These are phyloP conservation scores for Durusdinium trenchii DNA, from an alignment of 73 alveolate genomes.

Conservation along the genomic window DNA sequence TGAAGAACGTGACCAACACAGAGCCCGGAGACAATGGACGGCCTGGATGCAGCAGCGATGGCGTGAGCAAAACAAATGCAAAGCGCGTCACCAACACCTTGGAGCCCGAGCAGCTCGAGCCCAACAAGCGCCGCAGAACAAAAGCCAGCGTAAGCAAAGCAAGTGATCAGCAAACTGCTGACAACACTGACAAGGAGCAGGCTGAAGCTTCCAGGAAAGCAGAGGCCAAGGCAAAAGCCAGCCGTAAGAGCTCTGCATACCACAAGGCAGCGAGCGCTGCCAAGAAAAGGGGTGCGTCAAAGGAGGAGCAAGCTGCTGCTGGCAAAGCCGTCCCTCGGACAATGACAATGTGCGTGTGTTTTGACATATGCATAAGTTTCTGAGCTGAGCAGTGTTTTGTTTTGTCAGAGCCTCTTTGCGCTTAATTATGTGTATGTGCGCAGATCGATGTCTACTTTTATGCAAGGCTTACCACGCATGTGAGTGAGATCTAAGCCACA, in stretches of 20 bases:
- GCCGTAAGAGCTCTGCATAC: conserved; percentile 5
- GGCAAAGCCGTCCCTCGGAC: not conserved
- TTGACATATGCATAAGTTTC: no score
- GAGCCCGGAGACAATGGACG: not conserved
- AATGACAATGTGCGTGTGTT: not conserved
- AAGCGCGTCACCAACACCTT: not conserved
- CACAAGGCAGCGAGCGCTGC: not conserved
- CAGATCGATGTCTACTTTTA: not conserved
- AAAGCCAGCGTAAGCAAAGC: not conserved
- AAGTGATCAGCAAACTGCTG: not conserved
- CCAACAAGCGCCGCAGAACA: not conserved
- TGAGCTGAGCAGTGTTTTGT: no score
- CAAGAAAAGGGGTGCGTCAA: not conserved
- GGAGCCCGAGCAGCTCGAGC: not conserved
- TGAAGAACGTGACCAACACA: not conserved
- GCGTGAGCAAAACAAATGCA: not conserved
- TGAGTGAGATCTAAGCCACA: not conserved
- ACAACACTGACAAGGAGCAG: not conserved
- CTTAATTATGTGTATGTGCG: not conserved
- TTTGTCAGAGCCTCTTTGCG: not conserved
- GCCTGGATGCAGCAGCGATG: not conserved
- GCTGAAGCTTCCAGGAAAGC: not conserved
- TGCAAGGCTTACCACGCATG: not conserved
- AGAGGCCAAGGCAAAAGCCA: not conserved
- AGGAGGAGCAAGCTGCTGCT: not conserved